phyloP scores from a whole-genome alignment of 179 eudicot genomes.

The Spinacia oleracea region DNA sequence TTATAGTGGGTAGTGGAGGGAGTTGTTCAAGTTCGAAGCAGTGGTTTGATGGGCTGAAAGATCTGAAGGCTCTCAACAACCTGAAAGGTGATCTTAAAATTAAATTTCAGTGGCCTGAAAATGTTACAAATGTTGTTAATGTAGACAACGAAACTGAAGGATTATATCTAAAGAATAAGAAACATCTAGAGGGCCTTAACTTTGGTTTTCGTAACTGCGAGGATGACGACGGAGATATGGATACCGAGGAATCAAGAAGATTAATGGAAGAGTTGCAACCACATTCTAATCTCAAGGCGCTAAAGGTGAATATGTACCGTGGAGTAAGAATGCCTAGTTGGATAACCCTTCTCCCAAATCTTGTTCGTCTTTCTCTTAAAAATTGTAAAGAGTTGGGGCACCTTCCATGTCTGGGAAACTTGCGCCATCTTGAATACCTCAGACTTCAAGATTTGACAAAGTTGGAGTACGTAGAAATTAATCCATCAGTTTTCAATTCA shows the following conservation, averaged over 20 bases:
- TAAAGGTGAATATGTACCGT: background rate
- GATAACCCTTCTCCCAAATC: background rate
- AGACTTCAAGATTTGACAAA: too few relatives aligned
- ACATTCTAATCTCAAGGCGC: conserved; percentile 19
- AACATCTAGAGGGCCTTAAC: background rate
- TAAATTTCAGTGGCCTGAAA: background rate
- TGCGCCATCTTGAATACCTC: too few relatives aligned
- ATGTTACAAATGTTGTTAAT: too few relatives aligned
- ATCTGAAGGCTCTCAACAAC: background rate
- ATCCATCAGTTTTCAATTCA: too few relatives aligned
- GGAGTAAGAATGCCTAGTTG: conserved; percentile 19
- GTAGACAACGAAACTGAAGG: background rate
- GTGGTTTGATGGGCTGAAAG: background rate
- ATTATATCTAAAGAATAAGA: conserved; percentile 10
- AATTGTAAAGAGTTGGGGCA: too few relatives aligned
- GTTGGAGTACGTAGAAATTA: too few relatives aligned
- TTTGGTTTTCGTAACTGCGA: background rate
- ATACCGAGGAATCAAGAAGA: background rate
- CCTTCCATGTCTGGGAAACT: too few relatives aligned
- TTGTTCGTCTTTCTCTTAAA: too few relatives aligned
- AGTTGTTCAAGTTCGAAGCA: background rate
- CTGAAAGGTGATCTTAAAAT: background rate
- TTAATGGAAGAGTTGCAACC: conserved; percentile 26
- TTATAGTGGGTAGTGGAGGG: conserved; percentile 9
- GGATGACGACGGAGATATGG: background rate